A percentile compares a stretch with the other conserved stretches of the same genome.
phyloP scores from a whole-genome alignment of 2,329 filamentous ascomycete genomes.

The Didymella exigua region DNA sequence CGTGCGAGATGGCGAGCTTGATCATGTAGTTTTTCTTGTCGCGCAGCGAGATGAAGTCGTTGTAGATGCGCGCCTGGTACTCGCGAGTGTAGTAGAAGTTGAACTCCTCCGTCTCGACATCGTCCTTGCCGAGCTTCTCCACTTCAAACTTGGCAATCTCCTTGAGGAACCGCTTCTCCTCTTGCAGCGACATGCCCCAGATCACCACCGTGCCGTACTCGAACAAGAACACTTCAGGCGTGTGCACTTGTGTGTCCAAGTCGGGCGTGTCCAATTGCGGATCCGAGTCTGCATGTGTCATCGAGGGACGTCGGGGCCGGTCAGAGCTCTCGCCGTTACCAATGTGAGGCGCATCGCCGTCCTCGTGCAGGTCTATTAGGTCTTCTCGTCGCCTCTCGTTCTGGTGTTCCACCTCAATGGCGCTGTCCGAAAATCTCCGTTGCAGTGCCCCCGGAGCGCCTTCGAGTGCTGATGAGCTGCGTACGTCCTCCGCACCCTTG shows the following conservation, averaged over 20 bases:
- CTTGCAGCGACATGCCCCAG: slow-evolving; percentile 93
- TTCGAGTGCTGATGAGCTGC: slow-evolving; percentile 41
- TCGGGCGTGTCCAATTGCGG: slow-evolving; percentile 61
- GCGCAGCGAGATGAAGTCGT: slow-evolving; percentile 94
- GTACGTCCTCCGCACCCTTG: slow-evolving; percentile 42
- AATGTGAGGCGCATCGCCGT: slow-evolving; percentile 39
- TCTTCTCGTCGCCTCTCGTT: slow-evolving; percentile 63
- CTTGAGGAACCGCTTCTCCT: slow-evolving; percentile 90
- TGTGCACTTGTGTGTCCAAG: slow-evolving; percentile 87
- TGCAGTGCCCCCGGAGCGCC: slow-evolving; percentile 51
- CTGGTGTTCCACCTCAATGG: slow-evolving; percentile 68
- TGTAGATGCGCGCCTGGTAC: slow-evolving; percentile 98
- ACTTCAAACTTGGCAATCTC: slow-evolving; percentile 93
- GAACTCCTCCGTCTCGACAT: slow-evolving; percentile 95
- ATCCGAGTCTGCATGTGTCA: slow-evolving; percentile 40
- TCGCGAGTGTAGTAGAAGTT: slow-evolving; percentile 99
- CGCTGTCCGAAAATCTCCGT: slow-evolving; percentile 75
- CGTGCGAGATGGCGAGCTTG: slow-evolving; percentile 94
- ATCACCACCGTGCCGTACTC: slow-evolving; percentile 97
- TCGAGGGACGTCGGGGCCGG: slow-evolving; percentile 31
- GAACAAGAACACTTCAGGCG: slow-evolving; percentile 93
- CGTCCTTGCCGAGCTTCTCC: slow-evolving; percentile 85
- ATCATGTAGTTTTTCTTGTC: slow-evolving; percentile 98
- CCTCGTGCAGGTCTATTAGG: slow-evolving; percentile 65
- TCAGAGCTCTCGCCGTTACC: slow-evolving; percentile 34